phyloP scores from a whole-genome alignment of 208 protist species.

The Leishmania arabica region DNA sequence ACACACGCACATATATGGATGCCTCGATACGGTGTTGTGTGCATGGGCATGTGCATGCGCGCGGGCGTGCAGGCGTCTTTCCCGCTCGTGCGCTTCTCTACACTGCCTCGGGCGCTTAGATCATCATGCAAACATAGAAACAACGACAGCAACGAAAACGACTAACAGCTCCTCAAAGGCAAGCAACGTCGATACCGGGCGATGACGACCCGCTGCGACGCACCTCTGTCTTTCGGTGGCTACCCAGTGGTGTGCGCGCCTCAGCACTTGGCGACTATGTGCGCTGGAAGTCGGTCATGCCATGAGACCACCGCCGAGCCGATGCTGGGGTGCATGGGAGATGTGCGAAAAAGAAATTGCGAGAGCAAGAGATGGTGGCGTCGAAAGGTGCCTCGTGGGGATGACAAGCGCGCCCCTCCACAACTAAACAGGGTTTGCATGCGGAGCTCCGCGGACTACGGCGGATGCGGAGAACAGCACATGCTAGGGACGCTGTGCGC shows the following conservation, averaged over 20 bases:
- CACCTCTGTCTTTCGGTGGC: neutral
- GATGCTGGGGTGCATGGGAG: neutral
- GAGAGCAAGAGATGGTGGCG: neutral
- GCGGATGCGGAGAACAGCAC: neutral
- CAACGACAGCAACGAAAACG: neutral
- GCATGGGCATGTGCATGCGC: neutral
- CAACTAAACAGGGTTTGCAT: neutral
- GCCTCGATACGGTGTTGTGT: neutral
- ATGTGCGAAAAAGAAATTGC: neutral
- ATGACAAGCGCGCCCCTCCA: neutral
- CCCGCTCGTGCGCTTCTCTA: neutral
- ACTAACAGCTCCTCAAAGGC: neutral
- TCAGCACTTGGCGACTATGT: neutral
- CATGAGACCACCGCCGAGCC: neutral
- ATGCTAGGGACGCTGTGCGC: neutral
- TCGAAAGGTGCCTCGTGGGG: neutral
- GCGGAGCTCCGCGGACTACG: neutral
- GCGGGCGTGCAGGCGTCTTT: neutral
- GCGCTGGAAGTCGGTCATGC: neutral
- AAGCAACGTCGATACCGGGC: neutral
- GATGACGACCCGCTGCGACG: neutral
- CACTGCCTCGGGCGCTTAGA: neutral
- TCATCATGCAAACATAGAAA: constrained; percentile 10
- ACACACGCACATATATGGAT: neutral
- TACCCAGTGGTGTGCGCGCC: neutral